Evolutionary conservation across 2,329 filamentous ascomycete genomes (phyloP).

Genomic region (Dichotomopilus funicola): DNA sequence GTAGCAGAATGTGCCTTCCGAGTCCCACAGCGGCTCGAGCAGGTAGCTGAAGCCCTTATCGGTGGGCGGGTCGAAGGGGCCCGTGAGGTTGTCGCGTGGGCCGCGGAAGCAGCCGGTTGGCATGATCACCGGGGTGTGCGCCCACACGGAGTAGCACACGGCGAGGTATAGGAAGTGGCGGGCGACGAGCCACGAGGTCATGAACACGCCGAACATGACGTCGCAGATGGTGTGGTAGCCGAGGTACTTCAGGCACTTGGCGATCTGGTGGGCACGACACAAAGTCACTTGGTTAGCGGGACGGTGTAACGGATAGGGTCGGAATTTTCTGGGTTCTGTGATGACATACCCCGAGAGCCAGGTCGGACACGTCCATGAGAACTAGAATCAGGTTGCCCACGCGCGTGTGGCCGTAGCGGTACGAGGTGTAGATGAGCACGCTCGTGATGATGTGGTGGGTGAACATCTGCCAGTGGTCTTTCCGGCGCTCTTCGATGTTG

Average conservation of each 20-base stretch:
- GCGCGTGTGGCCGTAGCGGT: constrained; percentile 78
- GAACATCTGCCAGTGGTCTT: constrained; percentile 96
- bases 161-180: constrained; percentile 75
- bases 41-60: constrained; percentile 54
- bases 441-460: constrained; percentile 89
- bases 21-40: constrained; percentile 65
- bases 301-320: not conserved
- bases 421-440: constrained; percentile 70
- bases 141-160: constrained; percentile 77
- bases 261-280: constrained; percentile 47
- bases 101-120: constrained; percentile 65
- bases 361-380: constrained; percentile 89
- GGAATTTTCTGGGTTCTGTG: not conserved
- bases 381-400: constrained; percentile 85
- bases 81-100: constrained; percentile 45
- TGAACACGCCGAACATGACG: constrained; percentile 75
- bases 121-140: constrained; percentile 56
- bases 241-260: constrained; percentile 90
- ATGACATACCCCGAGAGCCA: constrained; percentile 70
- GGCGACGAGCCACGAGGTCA: constrained; percentile 74
- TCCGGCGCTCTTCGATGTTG: constrained; percentile 87
- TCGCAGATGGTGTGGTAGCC: constrained; percentile 73
- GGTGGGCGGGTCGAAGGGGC: constrained; percentile 45
- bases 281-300: not conserved
- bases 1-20: constrained; percentile 72